phyloP scores from a whole-genome alignment of 257 asterid genomes.

The Capsicum chinense region DNA sequence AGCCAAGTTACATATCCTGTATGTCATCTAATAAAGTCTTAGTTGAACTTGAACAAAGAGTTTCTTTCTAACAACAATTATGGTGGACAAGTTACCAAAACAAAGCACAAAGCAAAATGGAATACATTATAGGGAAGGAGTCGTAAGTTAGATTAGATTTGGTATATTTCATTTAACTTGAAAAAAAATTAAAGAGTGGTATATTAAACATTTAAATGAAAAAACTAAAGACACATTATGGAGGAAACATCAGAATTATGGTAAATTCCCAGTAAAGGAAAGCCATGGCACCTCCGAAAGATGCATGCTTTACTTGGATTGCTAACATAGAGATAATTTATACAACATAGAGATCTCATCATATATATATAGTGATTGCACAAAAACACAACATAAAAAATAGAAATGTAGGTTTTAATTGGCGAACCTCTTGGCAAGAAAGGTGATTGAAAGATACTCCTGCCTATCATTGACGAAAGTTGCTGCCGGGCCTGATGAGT shows the following conservation, averaged over 20 bases:
- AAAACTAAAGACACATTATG: background rate
- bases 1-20: no score
- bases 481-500: slow-evolving; percentile 69
- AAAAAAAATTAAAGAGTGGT: no score
- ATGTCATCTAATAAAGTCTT: no score
- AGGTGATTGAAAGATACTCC: slow-evolving; percentile 65
- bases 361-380: no score
- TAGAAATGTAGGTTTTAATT: slow-evolving; percentile 33
- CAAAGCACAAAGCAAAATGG: slow-evolving; percentile 3
- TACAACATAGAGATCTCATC: background rate
- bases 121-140: background rate
- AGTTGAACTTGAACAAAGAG: background rate
- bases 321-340: background rate
- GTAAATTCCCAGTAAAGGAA: no score
- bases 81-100: background rate
- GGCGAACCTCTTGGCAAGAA: slow-evolving; percentile 83
- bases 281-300: no score
- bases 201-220: no score
- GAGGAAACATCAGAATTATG: background rate
- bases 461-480: slow-evolving; percentile 53
- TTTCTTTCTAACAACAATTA: background rate
- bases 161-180: no score
- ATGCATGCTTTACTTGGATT: no score
- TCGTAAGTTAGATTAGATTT: background rate
- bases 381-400: no score